phyloP scores from a whole-genome alignment of 2,329 filamentous ascomycete species.

The Hymenoscyphus linearis region DNA sequence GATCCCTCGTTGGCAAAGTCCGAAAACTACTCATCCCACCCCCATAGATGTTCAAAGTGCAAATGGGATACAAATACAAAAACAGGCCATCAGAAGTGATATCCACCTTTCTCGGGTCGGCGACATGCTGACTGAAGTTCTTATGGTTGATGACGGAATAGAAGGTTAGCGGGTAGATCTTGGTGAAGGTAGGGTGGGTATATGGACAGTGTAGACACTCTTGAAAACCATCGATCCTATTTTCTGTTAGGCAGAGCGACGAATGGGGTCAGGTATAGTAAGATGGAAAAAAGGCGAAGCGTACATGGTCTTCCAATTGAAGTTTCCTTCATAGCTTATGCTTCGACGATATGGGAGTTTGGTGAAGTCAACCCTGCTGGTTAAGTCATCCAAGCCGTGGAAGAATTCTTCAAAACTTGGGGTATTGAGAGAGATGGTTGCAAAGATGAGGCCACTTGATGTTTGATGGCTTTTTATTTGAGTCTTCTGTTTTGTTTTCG shows the following conservation, averaged over 20 bases:
- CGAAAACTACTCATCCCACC: slow-evolving; percentile 54
- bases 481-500: slow-evolving; percentile 16
- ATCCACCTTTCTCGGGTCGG: slow-evolving; percentile 43
- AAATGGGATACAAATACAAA: slow-evolving; percentile 53
- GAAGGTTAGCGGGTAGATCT: slow-evolving; percentile 49
- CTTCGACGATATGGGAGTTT: slow-evolving; percentile 45
- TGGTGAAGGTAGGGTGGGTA: slow-evolving; percentile 50
- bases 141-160: slow-evolving; percentile 49
- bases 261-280: not conserved
- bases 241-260: too few relatives aligned
- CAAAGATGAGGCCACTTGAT: slow-evolving; percentile 47
- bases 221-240: slow-evolving; percentile 51
- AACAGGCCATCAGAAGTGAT: slow-evolving; percentile 46
- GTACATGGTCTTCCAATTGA: slow-evolving; percentile 57
- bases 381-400: slow-evolving; percentile 43
- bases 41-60: slow-evolving; percentile 51
- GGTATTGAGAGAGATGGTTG: slow-evolving; percentile 43
- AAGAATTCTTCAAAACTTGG: slow-evolving; percentile 49
- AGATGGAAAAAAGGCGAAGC: not conserved
- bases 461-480: slow-evolving; percentile 37
- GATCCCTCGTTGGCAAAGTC: slow-evolving; percentile 46
- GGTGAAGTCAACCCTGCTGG: slow-evolving; percentile 48
- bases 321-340: slow-evolving; percentile 49
- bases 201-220: slow-evolving; percentile 56
- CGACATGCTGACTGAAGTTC: slow-evolving; percentile 52